phyloP scores from a whole-genome alignment of 352 stramenopile genomes.

The Pythium diclinum region DNA sequence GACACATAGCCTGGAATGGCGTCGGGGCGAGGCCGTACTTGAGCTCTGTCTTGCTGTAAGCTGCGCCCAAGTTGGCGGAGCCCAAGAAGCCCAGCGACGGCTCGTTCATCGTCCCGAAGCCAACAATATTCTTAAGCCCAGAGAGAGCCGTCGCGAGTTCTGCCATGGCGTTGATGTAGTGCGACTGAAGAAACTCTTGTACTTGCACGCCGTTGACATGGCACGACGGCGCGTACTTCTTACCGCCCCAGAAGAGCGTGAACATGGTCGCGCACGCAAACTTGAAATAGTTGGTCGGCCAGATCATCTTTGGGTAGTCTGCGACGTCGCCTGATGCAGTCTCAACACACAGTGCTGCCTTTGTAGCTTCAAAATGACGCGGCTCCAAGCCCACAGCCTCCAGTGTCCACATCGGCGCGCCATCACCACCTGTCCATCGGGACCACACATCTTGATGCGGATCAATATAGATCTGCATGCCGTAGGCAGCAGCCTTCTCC shows the following conservation, averaged over 20 bases:
- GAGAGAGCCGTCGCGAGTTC: slow-evolving; percentile 57
- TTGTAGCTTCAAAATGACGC: slow-evolving; percentile 65
- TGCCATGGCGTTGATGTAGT: slow-evolving; percentile 79
- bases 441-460: slow-evolving; percentile 92
- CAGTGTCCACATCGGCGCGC: slow-evolving; percentile 88
- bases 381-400: slow-evolving; percentile 75
- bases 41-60: slow-evolving; percentile 58
- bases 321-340: slow-evolving; percentile 29
- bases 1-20: slow-evolving; percentile 77
- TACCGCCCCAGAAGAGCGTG: slow-evolving; percentile 86
- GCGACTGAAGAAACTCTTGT: slow-evolving; percentile 85
- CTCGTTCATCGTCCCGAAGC: slow-evolving; percentile 93
- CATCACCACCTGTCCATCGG: slow-evolving; percentile 87
- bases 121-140: slow-evolving; percentile 81
- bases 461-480: slow-evolving; percentile 88
- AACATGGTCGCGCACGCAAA: slow-evolving; percentile 90
- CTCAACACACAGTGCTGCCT: slow-evolving; percentile 72
- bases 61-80: slow-evolving; percentile 46
- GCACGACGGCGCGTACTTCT: slow-evolving; percentile 64
- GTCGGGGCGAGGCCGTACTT: slow-evolving; percentile 76
- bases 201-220: slow-evolving; percentile 71
- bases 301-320: slow-evolving; percentile 89
- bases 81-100: slow-evolving; percentile 77
- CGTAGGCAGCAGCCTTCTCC: slow-evolving; percentile 51
- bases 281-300: slow-evolving; percentile 91